Evolutionary conservation across 805 yeast species (phyloP).

Genomic region (Saturnispora diversa): DNA sequence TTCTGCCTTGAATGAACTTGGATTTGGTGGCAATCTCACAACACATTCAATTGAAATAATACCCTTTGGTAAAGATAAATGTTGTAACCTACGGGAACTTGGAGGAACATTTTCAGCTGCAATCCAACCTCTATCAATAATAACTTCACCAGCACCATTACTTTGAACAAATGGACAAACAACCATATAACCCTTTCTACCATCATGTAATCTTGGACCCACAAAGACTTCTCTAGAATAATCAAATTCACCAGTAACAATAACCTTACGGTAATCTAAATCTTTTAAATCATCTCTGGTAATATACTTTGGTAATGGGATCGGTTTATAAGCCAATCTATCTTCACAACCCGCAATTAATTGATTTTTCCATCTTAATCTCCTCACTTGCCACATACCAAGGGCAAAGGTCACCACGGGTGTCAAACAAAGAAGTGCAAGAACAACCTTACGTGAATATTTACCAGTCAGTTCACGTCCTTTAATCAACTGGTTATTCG

Average conservation of each 20-base stretch:
- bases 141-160: slow-evolving; percentile 66
- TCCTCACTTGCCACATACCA: slow-evolving; percentile 88
- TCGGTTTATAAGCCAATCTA: slow-evolving; percentile 62
- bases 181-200: slow-evolving; percentile 66
- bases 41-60: slow-evolving; percentile 66
- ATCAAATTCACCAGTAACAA: slow-evolving; percentile 69
- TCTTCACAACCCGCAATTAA: slow-evolving; percentile 80
- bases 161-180: slow-evolving; percentile 75
- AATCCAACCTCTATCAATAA: slow-evolving; percentile 92
- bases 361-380: slow-evolving; percentile 82
- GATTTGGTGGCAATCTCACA: slow-evolving; percentile 57
- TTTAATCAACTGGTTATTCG: slow-evolving; percentile 34
- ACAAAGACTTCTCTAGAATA: slow-evolving; percentile 84
- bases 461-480: slow-evolving; percentile 21
- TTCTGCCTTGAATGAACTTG: slow-evolving; percentile 60
- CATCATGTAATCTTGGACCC: slow-evolving; percentile 78
- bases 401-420: slow-evolving; percentile 79
- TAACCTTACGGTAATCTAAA: slow-evolving; percentile 75
- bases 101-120: slow-evolving; percentile 57
- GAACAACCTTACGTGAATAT: slow-evolving; percentile 24
- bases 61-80: slow-evolving; percentile 66
- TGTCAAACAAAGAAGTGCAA: slow-evolving; percentile 53
- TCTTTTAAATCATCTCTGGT: slow-evolving; percentile 57
- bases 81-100: slow-evolving; percentile 46
- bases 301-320: slow-evolving; percentile 59